phyloP scores from a whole-genome alignment of 2,329 filamentous ascomycete species.

The Arthrinium phaeospermum region DNA sequence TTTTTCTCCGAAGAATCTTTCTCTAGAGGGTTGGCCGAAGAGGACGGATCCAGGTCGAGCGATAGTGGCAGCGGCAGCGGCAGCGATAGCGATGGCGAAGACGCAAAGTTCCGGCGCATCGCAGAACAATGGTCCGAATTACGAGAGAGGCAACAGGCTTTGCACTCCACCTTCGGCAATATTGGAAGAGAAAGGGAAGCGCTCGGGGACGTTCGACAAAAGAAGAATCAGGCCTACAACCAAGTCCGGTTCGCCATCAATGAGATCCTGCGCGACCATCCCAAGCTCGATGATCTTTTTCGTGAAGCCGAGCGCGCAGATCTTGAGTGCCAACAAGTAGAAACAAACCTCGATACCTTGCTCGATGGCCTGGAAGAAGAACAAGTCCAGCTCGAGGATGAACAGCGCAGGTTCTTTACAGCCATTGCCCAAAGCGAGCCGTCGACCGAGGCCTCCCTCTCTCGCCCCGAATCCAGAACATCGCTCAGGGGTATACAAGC shows the following conservation, averaged over 20 bases:
- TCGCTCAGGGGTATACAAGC: constrained; percentile 38
- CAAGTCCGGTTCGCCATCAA: constrained; percentile 32
- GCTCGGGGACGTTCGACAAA: constrained; percentile 32
- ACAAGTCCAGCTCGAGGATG: constrained; percentile 30
- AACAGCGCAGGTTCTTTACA: constrained; percentile 35
- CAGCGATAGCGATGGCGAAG: constrained; percentile 15
- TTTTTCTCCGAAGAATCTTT: background rate
- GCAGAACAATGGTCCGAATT: constrained; percentile 21
- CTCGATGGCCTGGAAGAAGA: constrained; percentile 35
- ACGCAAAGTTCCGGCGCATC: constrained; percentile 6
- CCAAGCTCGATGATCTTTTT: constrained; percentile 32
- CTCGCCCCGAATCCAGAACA: constrained; percentile 29
- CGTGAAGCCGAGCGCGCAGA: constrained; percentile 31
- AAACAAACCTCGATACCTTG: constrained; percentile 35
- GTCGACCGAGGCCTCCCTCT: constrained; percentile 26
- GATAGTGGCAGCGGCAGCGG: background rate
- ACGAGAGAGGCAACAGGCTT: constrained; percentile 12
- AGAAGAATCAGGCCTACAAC: constrained; percentile 32
- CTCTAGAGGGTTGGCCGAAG: background rate
- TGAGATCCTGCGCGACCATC: constrained; percentile 28
- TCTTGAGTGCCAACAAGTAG: constrained; percentile 32
- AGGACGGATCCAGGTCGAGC: background rate
- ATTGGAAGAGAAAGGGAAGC: constrained; percentile 28
- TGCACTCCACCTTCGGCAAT: constrained; percentile 20
- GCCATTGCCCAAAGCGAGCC: constrained; percentile 27